Percentiles rank a stretch among this genome's conserved stretches.
phyloP scores from a whole-genome alignment of 805 yeast species.

The Candida nanaspora region DNA sequence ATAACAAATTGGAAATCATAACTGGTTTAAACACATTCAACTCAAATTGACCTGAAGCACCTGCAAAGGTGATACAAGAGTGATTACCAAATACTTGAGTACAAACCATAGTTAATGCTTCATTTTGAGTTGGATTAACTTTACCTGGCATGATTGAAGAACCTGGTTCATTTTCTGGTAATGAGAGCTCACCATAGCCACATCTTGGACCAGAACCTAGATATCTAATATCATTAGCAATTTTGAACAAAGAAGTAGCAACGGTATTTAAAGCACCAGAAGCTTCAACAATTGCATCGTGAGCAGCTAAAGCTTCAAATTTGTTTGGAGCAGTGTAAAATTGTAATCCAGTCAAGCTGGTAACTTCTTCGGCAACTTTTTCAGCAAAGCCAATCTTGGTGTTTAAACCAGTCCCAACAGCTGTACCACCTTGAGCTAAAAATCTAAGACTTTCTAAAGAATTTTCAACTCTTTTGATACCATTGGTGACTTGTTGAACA shows the following conservation, averaged over 20 bases:
- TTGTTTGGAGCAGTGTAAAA: slow-evolving; percentile 97
- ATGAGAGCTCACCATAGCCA: slow-evolving; percentile 92
- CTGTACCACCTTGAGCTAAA: slow-evolving; percentile 99
- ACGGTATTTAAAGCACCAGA: slow-evolving; percentile 95
- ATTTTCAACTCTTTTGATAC: slow-evolving; percentile 78
- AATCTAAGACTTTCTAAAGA: slow-evolving; percentile 67
- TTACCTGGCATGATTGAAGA: slow-evolving; percentile 99
- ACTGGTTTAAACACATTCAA: slow-evolving; percentile 97
- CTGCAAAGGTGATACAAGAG: slow-evolving; percentile 90
- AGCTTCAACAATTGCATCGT: slow-evolving; percentile 96
- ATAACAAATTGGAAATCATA: slow-evolving; percentile 81
- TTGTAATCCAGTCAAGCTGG: slow-evolving; percentile 79
- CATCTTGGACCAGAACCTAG: slow-evolving; percentile 99
- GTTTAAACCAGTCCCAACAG: slow-evolving; percentile 98
- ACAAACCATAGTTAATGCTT: slow-evolving; percentile 97
- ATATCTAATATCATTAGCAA: slow-evolving; percentile 97
- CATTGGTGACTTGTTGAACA: slow-evolving; percentile 87
- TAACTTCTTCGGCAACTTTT: slow-evolving; percentile 79
- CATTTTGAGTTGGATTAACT: slow-evolving; percentile 98
- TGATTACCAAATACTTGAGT: slow-evolving; percentile 97
- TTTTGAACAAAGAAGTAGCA: slow-evolving; percentile 89
- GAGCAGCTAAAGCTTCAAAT: slow-evolving; percentile 98
- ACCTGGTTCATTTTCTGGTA: slow-evolving; percentile 99
- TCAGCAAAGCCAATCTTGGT: slow-evolving; percentile 86
- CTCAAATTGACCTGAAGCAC: slow-evolving; percentile 98